Conservation (phyloP, 1,284 basidiomycete genomes). For the Cryptococcus amylolentus region DNA sequence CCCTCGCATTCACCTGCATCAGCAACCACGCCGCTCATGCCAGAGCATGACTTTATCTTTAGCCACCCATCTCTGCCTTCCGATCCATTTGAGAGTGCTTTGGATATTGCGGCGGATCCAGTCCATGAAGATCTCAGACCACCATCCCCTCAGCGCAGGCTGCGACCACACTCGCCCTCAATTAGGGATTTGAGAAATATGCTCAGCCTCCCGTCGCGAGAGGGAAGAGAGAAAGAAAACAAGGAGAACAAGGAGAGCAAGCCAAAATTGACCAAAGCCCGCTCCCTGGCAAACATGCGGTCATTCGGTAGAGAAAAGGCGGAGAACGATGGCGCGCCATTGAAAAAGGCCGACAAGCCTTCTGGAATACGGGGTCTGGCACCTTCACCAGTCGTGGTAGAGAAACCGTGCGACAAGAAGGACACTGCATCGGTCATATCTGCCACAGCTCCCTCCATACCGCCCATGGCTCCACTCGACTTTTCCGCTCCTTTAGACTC, state of each 20-base stretch:
- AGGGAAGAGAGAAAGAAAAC: no score
- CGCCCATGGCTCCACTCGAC: slow-evolving; percentile 1
- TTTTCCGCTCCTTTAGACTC: slow-evolving; percentile 21
- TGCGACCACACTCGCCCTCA: slow-evolving; percentile 29
- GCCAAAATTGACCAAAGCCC: slow-evolving; percentile 27
- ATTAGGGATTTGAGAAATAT: slow-evolving; percentile 31
- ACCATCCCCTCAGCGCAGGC: slow-evolving; percentile 9
- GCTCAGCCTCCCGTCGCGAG: slow-evolving; percentile 7
- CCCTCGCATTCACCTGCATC: slow-evolving; percentile 15
- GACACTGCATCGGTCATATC: no score
- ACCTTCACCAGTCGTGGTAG: no score
- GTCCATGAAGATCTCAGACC: slow-evolving; percentile 7
- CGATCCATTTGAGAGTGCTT: slow-evolving; percentile 39
- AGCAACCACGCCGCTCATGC: slow-evolving; percentile 5
- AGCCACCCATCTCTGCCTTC: slow-evolving; percentile 18
- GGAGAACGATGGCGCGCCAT: slow-evolving; percentile 10
- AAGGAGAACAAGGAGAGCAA: background rate
- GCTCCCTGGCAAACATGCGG: slow-evolving; percentile 30
- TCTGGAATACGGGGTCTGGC: no score
- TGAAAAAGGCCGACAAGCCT: background rate
- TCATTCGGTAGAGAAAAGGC: slow-evolving; percentile 2
- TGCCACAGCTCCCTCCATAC: slow-evolving; percentile 5
- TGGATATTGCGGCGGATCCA: slow-evolving; percentile 24
- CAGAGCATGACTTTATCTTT: background rate
- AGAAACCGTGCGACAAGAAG: no score